These are phyloP conservation scores for Echinosophora koreensis DNA, from an alignment of 306 rosid species.

Conservation along the genomic window DNA sequence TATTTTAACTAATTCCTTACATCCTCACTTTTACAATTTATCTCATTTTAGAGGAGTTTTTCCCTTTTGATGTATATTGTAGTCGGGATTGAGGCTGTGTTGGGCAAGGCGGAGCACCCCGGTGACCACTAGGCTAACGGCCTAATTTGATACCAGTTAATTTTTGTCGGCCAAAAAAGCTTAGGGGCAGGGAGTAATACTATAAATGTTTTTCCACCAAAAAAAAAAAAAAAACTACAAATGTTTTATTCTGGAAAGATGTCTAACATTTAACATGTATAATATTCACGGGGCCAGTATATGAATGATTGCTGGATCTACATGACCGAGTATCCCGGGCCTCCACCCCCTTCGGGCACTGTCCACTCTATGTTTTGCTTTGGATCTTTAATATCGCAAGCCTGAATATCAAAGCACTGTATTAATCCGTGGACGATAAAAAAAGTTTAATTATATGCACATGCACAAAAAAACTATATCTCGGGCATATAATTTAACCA, in stretches of 20 bases:
- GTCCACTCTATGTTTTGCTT: slow-evolving; percentile 91
- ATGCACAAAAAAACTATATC: slow-evolving; percentile 3
- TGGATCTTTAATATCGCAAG: slow-evolving; percentile 93
- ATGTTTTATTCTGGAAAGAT: neutral
- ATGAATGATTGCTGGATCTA: slow-evolving; percentile 25
- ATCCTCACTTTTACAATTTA: too few species aligned
- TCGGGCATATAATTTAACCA: slow-evolving; percentile 5
- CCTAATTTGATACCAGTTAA: too few species aligned
- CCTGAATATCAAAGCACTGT: slow-evolving; percentile 54
- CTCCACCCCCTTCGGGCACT: slow-evolving; percentile 96
- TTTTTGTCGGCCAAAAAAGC: too few species aligned
- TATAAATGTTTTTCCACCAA: too few species aligned
- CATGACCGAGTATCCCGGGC: slow-evolving; percentile 77
- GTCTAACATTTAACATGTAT: neutral
- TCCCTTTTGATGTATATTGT: too few species aligned
- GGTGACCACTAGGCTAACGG: too few species aligned
- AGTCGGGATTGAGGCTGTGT: too few species aligned
- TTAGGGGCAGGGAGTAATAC: too few species aligned
- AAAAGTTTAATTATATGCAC: neutral
- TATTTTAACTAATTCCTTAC: too few species aligned
- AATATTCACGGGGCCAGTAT: neutral
- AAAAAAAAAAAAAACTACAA: too few species aligned
- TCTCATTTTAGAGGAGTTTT: too few species aligned
- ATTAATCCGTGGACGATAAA: slow-evolving; percentile 33
- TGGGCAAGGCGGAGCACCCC: too few species aligned